Conservation (phyloP, 768 basidiomycete genomes). For the Leccinellum rugosiceps region DNA sequence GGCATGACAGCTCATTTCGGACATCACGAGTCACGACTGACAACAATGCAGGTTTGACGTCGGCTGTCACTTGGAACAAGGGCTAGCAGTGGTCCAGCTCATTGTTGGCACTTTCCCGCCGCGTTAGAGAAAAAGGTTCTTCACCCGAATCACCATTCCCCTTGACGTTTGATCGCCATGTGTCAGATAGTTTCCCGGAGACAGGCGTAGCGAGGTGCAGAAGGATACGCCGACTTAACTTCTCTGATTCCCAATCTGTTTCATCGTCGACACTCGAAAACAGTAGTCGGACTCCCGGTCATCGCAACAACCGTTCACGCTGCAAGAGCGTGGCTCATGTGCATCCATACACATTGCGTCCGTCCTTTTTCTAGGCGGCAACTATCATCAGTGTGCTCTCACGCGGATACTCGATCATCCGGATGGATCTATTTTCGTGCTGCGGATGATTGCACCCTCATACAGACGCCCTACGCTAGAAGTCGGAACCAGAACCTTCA, state of each 20-base stretch:
- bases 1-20: conserved; percentile 26
- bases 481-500: conserved; percentile 1
- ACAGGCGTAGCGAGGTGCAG: conserved; percentile 19
- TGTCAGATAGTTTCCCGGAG: conserved; percentile 16
- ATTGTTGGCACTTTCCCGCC: conserved; percentile 23
- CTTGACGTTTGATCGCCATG: conserved; percentile 29
- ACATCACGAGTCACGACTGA: conserved; percentile 8
- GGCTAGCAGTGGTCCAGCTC: conserved; percentile 18
- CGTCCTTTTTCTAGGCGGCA: background rate
- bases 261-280: conserved; percentile 22
- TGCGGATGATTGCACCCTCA: background rate
- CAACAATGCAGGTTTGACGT: conserved; percentile 19
- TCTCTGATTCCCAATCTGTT: conserved; percentile 16
- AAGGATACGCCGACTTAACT: conserved; percentile 13
- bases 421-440: background rate
- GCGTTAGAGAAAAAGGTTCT: conserved; percentile 1
- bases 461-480: background rate
- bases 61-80: conserved; percentile 20
- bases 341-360: background rate
- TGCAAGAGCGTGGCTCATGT: background rate
- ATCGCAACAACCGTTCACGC: conserved; percentile 11
- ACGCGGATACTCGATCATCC: conserved; percentile 1
- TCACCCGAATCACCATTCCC: conserved; percentile 6
- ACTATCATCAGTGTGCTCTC: conserved; percentile 1
- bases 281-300: conserved; percentile 1